Conservation (phyloP, 2,329 filamentous ascomycete genomes). For the Coniochaeta sp. region DNA sequence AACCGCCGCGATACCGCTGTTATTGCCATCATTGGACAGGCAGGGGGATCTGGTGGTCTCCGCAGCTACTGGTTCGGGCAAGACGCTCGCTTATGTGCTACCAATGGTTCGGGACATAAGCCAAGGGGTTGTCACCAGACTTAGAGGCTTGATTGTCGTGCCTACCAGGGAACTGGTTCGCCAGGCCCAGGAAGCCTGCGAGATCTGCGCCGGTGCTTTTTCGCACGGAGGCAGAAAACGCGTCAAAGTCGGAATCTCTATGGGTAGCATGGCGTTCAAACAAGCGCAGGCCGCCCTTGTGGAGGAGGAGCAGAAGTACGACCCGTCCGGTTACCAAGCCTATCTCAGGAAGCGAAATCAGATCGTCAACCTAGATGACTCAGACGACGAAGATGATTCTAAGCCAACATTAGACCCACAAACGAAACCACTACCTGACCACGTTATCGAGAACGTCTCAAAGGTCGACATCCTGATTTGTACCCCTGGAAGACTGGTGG, state of each 20-base stretch:
- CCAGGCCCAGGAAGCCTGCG: conserved; percentile 73
- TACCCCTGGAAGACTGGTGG: conserved; percentile 85
- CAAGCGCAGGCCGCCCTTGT: conserved; percentile 47
- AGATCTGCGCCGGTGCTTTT: conserved; percentile 61
- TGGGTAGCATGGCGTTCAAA: conserved; percentile 72
- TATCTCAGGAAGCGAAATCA: conserved; percentile 23
- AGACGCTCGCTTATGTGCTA: conserved; percentile 85
- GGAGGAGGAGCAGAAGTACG: conserved; percentile 47
- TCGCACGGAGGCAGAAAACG: conserved; percentile 50
- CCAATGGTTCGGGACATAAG: conserved; percentile 76
- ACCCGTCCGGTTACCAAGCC: conserved; percentile 49
- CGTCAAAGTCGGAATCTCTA: conserved; percentile 71
- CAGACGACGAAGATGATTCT: conserved; percentile 34
- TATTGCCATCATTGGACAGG: conserved; percentile 58
- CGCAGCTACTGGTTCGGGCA: conserved; percentile 90
- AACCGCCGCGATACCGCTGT: conserved; percentile 68
- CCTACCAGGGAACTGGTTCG: conserved; percentile 86
- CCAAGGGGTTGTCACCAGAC: conserved; percentile 51
- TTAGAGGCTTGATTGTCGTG: conserved; percentile 78
- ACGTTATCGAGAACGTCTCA: conserved; percentile 59
- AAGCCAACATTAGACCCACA: conserved; percentile 23
- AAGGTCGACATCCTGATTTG: conserved; percentile 84
- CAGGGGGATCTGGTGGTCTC: conserved; percentile 80
- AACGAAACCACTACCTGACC: conserved; percentile 39
- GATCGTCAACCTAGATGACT: conserved; percentile 36